Percentiles rank a stretch among this genome's conserved stretches.
Evolutionary conservation across 2,329 filamentous ascomycete species (phyloP).

Genomic region (Fusarium concolor): DNA sequence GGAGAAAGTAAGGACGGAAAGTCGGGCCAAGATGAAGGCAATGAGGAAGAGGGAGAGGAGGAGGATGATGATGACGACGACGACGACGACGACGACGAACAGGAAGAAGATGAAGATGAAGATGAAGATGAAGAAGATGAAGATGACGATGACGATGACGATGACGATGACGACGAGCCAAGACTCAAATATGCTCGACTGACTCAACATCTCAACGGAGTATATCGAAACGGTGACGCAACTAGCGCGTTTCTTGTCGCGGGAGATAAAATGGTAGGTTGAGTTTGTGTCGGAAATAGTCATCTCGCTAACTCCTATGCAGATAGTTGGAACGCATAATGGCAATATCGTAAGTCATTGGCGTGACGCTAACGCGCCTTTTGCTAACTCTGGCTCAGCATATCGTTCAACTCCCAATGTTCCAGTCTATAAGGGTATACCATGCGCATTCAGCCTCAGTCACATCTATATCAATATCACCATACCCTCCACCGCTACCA

Average conservation of each 20-base stretch:
- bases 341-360: constrained; percentile 85
- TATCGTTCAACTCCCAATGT: constrained; percentile 83
- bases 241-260: constrained; percentile 91
- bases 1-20: constrained; percentile 34
- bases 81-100: constrained; percentile 39
- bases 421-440: constrained; percentile 86
- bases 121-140: constrained; percentile 73
- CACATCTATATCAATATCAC: constrained; percentile 90
- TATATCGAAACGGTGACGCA: constrained; percentile 95
- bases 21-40: constrained; percentile 30
- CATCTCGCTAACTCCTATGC: constrained; percentile 43
- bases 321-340: constrained; percentile 95
- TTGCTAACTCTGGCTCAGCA: constrained; percentile 67
- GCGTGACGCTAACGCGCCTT: background rate
- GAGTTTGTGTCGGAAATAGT: background rate
- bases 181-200: constrained; percentile 91
- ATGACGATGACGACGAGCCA: constrained; percentile 87
- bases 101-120: constrained; percentile 56
- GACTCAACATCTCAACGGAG: constrained; percentile 79
- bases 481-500: constrained; percentile 72
- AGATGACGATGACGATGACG: constrained; percentile 70
- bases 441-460: constrained; percentile 94
- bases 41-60: constrained; percentile 31
- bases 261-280: constrained; percentile 92
- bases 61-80: constrained; percentile 40